phyloP scores from a whole-genome alignment of 2,329 filamentous ascomycete species.

The Fusarium guadeloupense region DNA sequence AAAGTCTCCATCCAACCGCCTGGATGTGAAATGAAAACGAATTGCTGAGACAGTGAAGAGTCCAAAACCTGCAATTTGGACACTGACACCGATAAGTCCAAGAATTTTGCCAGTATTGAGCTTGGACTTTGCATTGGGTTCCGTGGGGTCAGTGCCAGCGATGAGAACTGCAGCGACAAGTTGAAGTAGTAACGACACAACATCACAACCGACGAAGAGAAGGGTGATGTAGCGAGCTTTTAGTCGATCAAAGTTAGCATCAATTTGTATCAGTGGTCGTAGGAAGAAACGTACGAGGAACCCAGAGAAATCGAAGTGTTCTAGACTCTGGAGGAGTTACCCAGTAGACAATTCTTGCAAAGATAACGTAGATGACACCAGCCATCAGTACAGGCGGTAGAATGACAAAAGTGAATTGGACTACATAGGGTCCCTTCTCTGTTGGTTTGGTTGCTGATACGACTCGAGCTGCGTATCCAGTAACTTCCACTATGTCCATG shows the following conservation, averaged over 20 bases:
- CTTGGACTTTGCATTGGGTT: constrained; percentile 44
- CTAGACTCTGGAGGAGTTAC: constrained; percentile 34
- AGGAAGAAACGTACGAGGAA: constrained; percentile 22
- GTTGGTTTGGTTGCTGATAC: constrained; percentile 25
- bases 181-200: constrained; percentile 52
- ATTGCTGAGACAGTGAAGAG: constrained; percentile 56
- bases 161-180: constrained; percentile 53
- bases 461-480: constrained; percentile 29
- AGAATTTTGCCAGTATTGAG: constrained; percentile 29
- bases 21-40: constrained; percentile 57
- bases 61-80: constrained; percentile 57
- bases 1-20: constrained; percentile 17
- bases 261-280: accelerated
- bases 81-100: constrained; percentile 38
- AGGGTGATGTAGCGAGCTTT: constrained; percentile 44
- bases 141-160: constrained; percentile 47
- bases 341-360: constrained; percentile 37
- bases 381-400: constrained; percentile 39
- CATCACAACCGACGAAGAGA: constrained; percentile 54
- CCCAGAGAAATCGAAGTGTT: constrained; percentile 32
- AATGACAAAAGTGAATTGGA: constrained; percentile 38
- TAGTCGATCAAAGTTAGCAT: accelerated
- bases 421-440: constrained; percentile 25
- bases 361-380: constrained; percentile 40
- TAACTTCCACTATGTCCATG: constrained; percentile 12